Evolutionary conservation across 2,329 filamentous ascomycete genomes (phyloP).

Genomic region (Triangularia setosa): DNA sequence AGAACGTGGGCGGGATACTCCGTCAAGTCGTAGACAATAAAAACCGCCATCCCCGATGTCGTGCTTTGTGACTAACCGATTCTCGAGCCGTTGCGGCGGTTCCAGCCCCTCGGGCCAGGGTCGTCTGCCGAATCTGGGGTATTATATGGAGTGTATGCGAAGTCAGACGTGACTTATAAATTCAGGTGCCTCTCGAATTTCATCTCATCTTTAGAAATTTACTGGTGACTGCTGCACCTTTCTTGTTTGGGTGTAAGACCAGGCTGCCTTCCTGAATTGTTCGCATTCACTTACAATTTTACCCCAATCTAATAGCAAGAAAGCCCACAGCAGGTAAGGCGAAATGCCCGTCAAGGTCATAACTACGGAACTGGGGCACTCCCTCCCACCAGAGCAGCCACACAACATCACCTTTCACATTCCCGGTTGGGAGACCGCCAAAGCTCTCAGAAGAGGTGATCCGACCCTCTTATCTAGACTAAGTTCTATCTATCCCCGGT

Average conservation of each 20-base stretch:
- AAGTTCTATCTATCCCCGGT: conserved; percentile 45
- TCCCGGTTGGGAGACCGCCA: conserved; percentile 40
- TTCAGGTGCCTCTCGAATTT: not conserved
- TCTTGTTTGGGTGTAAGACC: not conserved
- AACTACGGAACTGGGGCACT: conserved; percentile 39
- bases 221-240: not conserved
- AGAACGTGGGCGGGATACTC: not conserved
- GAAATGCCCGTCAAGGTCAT: conserved; percentile 26
- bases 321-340: not conserved
- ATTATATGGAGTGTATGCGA: not conserved
- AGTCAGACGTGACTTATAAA: not conserved
- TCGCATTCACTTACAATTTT: not conserved
- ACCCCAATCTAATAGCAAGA: not conserved
- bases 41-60: not conserved
- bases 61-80: not conserved
- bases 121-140: not conserved
- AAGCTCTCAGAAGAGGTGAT: conserved; percentile 44
- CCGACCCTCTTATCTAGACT: conserved; percentile 32
- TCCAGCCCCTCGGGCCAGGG: not conserved
- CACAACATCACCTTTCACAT: conserved; percentile 46
- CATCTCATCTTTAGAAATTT: not conserved
- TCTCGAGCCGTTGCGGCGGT: not conserved
- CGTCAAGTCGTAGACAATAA: not conserved
- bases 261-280: not conserved
- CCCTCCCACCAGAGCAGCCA: conserved; percentile 43